phyloP scores from a whole-genome alignment of 345 rosid species.

The Sisymbrium irio region DNA sequence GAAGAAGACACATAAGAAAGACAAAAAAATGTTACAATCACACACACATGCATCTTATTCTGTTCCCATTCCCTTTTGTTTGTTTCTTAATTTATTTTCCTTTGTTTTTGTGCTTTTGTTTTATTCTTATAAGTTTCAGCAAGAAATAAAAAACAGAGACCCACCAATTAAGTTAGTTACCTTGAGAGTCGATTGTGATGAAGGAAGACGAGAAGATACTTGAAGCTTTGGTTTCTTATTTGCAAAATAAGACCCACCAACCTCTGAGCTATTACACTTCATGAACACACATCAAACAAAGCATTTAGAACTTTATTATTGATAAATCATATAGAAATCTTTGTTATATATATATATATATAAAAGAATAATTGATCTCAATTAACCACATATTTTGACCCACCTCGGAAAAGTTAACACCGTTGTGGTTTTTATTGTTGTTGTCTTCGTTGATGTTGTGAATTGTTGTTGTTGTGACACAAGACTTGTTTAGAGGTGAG shows the following conservation, averaged over 20 bases:
- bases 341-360: not conserved
- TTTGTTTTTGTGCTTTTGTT: constrained; percentile 28
- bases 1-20: constrained; percentile 77
- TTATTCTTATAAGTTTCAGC: constrained; percentile 26
- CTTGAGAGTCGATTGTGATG: constrained; percentile 70
- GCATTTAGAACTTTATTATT: not conserved
- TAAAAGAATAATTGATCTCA: not conserved
- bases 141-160: constrained; percentile 23
- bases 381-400: not conserved
- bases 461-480: constrained; percentile 11
- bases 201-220: constrained; percentile 30
- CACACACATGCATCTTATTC: constrained; percentile 38
- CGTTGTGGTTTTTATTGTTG: not conserved
- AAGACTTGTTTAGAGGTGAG: constrained; percentile 30
- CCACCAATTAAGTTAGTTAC: constrained; percentile 32
- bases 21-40: constrained; percentile 44
- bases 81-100: constrained; percentile 12
- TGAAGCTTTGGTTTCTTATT: constrained; percentile 88
- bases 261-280: constrained; percentile 66
- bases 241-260: constrained; percentile 47
- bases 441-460: constrained; percentile 9
- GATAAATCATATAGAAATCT: not conserved
- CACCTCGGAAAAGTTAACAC: constrained; percentile 23
- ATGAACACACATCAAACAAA: not conserved
- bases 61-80: constrained; percentile 36